A percentile compares a stretch with the other conserved stretches of the same genome.
Evolutionary conservation across 2,329 filamentous ascomycete genomes (phyloP).

Genomic region (Ophiostoma quercus): DNA sequence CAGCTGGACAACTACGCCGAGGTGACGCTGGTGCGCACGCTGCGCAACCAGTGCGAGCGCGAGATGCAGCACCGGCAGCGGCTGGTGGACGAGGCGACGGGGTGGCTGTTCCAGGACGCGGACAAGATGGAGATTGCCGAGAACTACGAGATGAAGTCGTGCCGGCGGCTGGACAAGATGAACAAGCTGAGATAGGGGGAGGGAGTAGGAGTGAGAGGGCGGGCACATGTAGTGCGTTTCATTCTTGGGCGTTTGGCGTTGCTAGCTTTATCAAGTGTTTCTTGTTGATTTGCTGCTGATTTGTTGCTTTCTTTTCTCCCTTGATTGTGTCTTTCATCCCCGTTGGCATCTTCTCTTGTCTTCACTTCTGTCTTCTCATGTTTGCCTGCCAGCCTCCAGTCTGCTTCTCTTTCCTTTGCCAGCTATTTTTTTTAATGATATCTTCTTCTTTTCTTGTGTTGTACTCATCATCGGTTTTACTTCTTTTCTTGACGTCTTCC

Average conservation of each 20-base stretch:
- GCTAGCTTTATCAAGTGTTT: conserved; percentile 4
- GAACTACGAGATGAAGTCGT: conserved; percentile 48
- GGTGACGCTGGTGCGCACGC: conserved; percentile 59
- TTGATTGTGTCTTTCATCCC: no score
- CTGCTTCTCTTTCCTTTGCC: background rate
- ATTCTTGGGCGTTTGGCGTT: conserved; percentile 15
- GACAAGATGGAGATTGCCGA: conserved; percentile 70
- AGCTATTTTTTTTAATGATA: background rate
- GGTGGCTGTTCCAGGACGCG: conserved; percentile 79
- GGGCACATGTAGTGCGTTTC: no score
- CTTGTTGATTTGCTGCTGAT: no score
- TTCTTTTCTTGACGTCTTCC: no score
- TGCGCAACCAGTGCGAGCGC: conserved; percentile 67
- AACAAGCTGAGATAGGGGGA: conserved; percentile 24
- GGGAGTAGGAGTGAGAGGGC: no score
- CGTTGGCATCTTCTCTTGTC: background rate
- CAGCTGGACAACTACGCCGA: conserved; percentile 77
- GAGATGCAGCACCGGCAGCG: conserved; percentile 63
- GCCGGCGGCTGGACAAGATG: conserved; percentile 46
- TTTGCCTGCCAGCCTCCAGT: background rate
- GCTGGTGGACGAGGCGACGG: conserved; percentile 71
- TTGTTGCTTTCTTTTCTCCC: background rate
- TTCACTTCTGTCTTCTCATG: background rate
- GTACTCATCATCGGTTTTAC: no score
- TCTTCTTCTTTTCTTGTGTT: background rate